Evolutionary conservation across 140 eudicot genomes (phyloP), one percentile per base, ranked within the genome.

Genomic region (Stevia rebaudiana): DNA sequence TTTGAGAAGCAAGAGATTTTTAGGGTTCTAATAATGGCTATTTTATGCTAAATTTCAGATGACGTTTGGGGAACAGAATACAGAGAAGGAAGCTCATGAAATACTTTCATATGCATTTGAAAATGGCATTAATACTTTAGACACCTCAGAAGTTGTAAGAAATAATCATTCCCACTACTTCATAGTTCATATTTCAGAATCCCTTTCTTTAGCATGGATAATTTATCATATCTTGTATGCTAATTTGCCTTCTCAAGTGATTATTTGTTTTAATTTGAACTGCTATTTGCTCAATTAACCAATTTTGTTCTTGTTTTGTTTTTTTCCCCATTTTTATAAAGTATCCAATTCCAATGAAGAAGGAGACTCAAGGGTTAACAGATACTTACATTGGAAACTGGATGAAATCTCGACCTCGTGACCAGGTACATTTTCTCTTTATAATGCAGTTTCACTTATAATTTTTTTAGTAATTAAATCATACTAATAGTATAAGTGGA

Each of bases 31-130:
- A 35, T 68, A 15, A 63, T 70, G 57, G n/a, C 31, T 30, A 10
- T 43, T 54, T 69, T 42, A 3, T 66, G 48, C 39, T 58, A 19
- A 61, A 39, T 67, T 74, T 18, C 84, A 85, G 96, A 92, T 92
- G 98, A 92, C 98, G 18, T 92, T 83, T 78, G 98, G 96, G 68
- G 78, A 92, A 76, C 98, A 92, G 78, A 92, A 92, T 57, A 88
- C 96, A 17, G 98, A 92, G 80, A 88, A 92, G 70, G 98, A 92
- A 67, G 96, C 98, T 73, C 98, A 92, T 67, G 94, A 92, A 42
- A 79, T 82, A 18, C 94, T 92, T 42, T 74, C 78, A 35, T 92
- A 92, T 67, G 82, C 98, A 11, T 71, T 88, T 37, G 96, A 85
- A 39, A 67, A 82, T 28, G 96, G 98, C 48, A 81, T 92, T 65